Conservation (phyloP, 345 rosid species). For the Triadica sebifera region DNA sequence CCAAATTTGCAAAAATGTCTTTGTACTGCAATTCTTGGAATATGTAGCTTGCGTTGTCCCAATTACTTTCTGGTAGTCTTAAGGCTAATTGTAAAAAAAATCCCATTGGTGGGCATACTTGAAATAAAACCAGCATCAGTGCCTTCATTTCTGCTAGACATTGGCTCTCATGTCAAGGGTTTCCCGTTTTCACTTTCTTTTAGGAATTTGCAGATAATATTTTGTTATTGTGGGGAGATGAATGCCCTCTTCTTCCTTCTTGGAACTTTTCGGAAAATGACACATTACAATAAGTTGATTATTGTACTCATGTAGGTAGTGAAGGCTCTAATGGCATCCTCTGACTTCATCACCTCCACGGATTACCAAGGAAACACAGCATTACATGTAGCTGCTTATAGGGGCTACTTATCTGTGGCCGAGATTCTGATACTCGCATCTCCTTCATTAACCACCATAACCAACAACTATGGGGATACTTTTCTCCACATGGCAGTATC, state of each 20-base stretch:
- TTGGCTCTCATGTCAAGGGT: too few relatives aligned
- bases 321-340: conserved; percentile 56
- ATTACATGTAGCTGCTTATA: conserved; percentile 74
- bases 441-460: conserved; percentile 40
- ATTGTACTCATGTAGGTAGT: conserved; percentile 50
- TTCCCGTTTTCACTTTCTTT: too few relatives aligned
- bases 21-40: background rate
- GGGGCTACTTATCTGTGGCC: conserved; percentile 61
- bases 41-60: background rate
- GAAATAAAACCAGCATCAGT: background rate
- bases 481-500: conserved; percentile 87
- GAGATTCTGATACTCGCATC: conserved; percentile 51
- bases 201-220: too few relatives aligned
- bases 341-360: conserved; percentile 37
- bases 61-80: background rate
- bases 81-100: background rate
- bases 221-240: background rate
- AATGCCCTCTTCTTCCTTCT: background rate
- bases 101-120: background rate
- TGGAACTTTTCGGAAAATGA: background rate
- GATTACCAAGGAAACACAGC: conserved; percentile 83
- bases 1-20: background rate
- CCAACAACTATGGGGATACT: conserved; percentile 67
- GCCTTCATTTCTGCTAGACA: too few relatives aligned
- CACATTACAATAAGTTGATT: background rate